Conservation (phyloP, 176 grass and related monocot genomes). For the Oryza brachyantha region DNA sequence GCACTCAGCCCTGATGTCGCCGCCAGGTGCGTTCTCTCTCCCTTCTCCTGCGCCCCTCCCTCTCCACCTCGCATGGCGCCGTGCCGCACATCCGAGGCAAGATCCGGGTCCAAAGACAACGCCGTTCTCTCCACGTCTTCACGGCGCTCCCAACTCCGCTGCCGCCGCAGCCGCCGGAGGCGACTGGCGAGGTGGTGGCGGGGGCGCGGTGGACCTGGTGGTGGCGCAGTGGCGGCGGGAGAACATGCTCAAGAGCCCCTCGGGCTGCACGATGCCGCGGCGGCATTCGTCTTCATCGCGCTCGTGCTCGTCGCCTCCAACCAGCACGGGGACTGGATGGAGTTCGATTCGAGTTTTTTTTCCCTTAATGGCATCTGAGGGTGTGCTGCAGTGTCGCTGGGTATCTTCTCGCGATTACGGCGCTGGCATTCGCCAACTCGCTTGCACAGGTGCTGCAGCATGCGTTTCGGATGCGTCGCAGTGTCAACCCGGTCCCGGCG, state of each 20-base stretch:
- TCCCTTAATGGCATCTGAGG: neutral
- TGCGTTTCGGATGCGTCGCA: constrained; percentile 27
- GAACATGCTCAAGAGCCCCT: constrained; percentile 63
- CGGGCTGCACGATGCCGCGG: constrained; percentile 55
- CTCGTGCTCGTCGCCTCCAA: constrained; percentile 78
- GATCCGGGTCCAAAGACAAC: too few relatives aligned
- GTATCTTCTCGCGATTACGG: constrained; percentile 62
- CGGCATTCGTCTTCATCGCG: constrained; percentile 64
- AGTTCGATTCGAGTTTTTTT: constrained; percentile 48
- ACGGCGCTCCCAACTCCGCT: constrained; percentile 24
- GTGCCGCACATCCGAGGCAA: too few relatives aligned
- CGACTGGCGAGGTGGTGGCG: neutral
- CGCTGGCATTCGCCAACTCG: constrained; percentile 59
- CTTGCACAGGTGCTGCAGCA: constrained; percentile 56
- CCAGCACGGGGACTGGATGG: constrained; percentile 76
- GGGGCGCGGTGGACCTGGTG: constrained; percentile 40
- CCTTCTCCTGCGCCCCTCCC: too few relatives aligned
- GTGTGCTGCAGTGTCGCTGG: constrained; percentile 23
- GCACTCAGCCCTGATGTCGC: too few relatives aligned
- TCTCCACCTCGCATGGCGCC: too few relatives aligned
- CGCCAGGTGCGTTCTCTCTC: too few relatives aligned
- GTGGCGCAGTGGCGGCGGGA: constrained; percentile 58
- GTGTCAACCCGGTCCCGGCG: constrained; percentile 33
- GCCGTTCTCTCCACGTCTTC: too few relatives aligned
- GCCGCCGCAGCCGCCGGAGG: neutral